Conservation (phyloP, 75 land plant genomes). For the Picea glauca region DNA sequence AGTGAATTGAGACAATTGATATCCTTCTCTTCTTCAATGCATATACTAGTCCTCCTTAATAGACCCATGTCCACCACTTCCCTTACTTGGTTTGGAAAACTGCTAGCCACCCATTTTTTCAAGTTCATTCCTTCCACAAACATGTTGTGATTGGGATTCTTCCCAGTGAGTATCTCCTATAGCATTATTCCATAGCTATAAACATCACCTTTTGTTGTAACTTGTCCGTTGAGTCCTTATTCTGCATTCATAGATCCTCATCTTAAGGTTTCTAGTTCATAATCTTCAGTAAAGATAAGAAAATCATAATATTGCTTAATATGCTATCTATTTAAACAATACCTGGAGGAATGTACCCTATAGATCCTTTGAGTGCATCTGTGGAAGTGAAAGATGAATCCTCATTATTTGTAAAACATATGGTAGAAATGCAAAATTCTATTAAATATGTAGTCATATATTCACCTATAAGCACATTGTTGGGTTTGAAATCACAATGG, state of each 20-base stretch:
- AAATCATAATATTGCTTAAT: not conserved
- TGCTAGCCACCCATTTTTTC: not conserved
- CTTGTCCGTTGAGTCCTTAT: not conserved
- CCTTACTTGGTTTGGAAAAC: not conserved
- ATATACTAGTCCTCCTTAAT: too few species aligned
- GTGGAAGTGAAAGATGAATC: not conserved
- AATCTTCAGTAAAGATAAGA: not conserved
- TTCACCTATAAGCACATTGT: not conserved
- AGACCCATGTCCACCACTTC: not conserved
- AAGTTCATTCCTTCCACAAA: not conserved
- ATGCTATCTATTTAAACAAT: not conserved
- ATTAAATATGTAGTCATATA: not conserved
- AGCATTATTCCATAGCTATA: not conserved
- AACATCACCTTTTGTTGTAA: not conserved
- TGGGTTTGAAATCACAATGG: conserved; percentile 1
- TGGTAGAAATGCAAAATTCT: not conserved
- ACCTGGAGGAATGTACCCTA: not conserved
- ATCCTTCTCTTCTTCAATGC: too few species aligned
- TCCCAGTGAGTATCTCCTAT: not conserved
- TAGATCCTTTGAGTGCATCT: not conserved
- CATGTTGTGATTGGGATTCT: not conserved
- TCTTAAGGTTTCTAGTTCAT: not conserved
- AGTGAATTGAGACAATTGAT: too few species aligned
- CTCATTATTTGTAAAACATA: not conserved
- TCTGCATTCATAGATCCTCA: not conserved